A percentile compares a stretch with the other conserved stretches of the same genome.
Evolutionary conservation across 2,329 filamentous ascomycete genomes (phyloP).

Genomic region (Lasiodiplodia gonubiensis): DNA sequence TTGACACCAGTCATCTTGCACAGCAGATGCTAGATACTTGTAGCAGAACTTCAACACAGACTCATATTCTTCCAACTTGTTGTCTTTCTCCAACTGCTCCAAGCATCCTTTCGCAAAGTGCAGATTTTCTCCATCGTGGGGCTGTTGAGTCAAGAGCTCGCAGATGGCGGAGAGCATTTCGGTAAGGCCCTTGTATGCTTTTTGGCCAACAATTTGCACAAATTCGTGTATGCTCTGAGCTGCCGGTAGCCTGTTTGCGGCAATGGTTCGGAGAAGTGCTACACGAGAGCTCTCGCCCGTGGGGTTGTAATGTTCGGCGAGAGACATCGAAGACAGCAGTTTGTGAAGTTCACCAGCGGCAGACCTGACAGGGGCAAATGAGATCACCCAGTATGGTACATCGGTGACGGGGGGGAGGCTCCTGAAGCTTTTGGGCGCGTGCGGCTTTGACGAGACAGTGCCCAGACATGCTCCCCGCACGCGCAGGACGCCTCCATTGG

Average conservation of each 20-base stretch:
- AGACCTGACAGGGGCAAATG: no score
- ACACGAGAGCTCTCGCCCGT: background rate
- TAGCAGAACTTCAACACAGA: no score
- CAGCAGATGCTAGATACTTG: no score
- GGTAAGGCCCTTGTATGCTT: background rate
- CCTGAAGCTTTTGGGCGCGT: background rate
- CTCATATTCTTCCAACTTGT: no score
- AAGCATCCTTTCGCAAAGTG: no score
- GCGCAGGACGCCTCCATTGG: background rate
- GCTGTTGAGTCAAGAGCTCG: no score
- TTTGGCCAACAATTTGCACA: background rate
- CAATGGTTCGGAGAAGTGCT: background rate
- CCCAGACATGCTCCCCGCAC: background rate
- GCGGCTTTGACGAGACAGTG: background rate
- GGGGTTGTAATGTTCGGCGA: background rate
- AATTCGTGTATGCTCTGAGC: background rate
- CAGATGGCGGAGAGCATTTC: no score
- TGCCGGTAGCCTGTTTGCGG: background rate
- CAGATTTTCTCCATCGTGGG: no score
- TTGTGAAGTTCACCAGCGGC: background rate
- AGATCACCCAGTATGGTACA: no score
- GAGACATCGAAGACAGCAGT: background rate
- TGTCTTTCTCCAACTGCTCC: no score
- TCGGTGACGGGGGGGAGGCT: no score
- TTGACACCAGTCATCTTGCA: no score